Evolutionary conservation across 75 land plant species (phyloP).

Genomic region (Cryptomeria japonica): DNA sequence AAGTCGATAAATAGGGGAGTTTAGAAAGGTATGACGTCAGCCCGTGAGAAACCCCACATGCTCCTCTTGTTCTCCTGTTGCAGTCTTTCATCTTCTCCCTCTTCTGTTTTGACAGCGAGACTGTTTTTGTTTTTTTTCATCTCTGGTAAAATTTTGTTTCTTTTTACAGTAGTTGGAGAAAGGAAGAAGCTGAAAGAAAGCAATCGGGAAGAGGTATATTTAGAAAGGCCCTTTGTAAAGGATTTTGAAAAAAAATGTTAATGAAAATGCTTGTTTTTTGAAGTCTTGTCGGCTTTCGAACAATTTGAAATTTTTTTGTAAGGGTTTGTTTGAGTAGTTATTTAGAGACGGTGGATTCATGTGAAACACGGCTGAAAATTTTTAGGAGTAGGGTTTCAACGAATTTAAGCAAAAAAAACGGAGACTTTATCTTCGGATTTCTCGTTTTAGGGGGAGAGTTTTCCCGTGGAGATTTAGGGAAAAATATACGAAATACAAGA

Average conservation of each 20-base stretch:
- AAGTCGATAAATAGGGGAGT: not conserved
- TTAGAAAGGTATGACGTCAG: not conserved
- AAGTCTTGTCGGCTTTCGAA: not conserved
- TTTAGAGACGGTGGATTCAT: not conserved
- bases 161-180: not conserved
- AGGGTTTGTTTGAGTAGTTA: not conserved
- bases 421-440: not conserved
- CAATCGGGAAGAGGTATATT: not conserved
- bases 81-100: slow-evolving; percentile 11
- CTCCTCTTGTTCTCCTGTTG: not conserved
- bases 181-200: slow-evolving; percentile 13
- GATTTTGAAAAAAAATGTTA: not conserved
- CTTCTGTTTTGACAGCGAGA: not conserved
- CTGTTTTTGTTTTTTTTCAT: not conserved
- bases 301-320: not conserved
- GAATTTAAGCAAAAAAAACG: not conserved
- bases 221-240: not conserved
- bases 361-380: not conserved
- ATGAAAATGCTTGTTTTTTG: not conserved
- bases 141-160: not conserved
- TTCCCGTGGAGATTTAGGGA: not conserved
- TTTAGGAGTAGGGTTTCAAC: not conserved
- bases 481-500: not conserved
- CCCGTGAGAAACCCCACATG: not conserved
- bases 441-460: not conserved